Evolutionary conservation across 2,329 filamentous ascomycete genomes (phyloP).

Genomic region (Parafenestella ontariensis): DNA sequence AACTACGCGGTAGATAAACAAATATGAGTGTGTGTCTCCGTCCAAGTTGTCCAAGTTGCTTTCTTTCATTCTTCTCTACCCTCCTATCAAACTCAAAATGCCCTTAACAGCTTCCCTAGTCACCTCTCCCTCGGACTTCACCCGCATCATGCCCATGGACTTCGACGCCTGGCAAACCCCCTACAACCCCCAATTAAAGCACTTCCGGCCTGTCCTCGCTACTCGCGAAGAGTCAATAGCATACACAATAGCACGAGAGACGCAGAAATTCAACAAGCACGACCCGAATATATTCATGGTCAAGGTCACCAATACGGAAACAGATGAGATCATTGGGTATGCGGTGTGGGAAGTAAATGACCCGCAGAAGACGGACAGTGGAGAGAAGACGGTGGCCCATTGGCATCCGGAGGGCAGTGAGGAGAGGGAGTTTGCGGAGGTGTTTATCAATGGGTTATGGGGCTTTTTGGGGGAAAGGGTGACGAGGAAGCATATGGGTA

Average conservation of each 20-base stretch:
- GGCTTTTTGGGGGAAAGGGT: constrained; percentile 24
- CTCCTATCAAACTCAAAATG: constrained; percentile 14
- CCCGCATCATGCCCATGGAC: constrained; percentile 22
- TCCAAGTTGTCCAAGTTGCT: too few species aligned
- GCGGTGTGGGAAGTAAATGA: constrained; percentile 27
- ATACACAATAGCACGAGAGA: not conserved
- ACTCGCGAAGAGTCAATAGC: constrained; percentile 21
- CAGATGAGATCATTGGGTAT: constrained; percentile 17
- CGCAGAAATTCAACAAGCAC: not conserved
- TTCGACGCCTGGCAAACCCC: constrained; percentile 28
- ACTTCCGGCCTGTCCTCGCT: constrained; percentile 27
- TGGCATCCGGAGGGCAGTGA: constrained; percentile 30
- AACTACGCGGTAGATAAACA: too few species aligned
- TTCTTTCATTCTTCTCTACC: too few species aligned
- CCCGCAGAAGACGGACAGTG: constrained; percentile 9
- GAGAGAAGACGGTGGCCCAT: constrained; percentile 10
- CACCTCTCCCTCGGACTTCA: constrained; percentile 15
- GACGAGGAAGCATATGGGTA: constrained; percentile 26
- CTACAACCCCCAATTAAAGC: constrained; percentile 35
- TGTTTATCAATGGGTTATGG: constrained; percentile 34
- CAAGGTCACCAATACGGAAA: constrained; percentile 25
- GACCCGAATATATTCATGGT: constrained; percentile 22
- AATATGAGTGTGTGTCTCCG: too few species aligned
- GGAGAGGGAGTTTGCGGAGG: constrained; percentile 32
- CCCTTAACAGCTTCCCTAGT: constrained; percentile 15